A percentile compares a stretch with the other conserved stretches of the same genome.
phyloP scores from a whole-genome alignment of 106 monocot species.

The Ottelia alismoides region DNA sequence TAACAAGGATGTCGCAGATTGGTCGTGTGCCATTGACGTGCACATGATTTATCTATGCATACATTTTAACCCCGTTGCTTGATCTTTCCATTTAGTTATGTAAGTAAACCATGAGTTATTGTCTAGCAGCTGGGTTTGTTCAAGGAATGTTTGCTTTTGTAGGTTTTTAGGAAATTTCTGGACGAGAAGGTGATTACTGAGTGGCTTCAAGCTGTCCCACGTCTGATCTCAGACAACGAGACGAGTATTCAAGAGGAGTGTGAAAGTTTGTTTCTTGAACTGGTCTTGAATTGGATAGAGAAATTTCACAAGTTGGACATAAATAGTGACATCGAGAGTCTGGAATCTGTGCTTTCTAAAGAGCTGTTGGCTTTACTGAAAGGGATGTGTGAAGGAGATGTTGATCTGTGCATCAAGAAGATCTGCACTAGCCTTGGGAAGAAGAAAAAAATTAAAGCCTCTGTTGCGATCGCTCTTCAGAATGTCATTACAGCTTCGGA shows the following conservation, averaged over 20 bases:
- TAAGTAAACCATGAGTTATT: too few relatives aligned
- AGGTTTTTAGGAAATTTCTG: conserved; percentile 65
- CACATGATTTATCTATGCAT: background rate
- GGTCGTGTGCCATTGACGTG: background rate
- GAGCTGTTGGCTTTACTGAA: conserved; percentile 39
- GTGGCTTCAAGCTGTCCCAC: conserved; percentile 87
- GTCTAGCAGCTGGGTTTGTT: too few relatives aligned
- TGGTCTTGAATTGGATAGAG: conserved; percentile 69
- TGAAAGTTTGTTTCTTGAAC: conserved; percentile 89
- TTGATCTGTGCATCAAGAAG: conserved; percentile 61
- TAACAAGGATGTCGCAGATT: background rate
- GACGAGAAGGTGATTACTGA: conserved; percentile 48
- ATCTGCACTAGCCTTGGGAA: conserved; percentile 87
- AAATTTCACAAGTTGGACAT: conserved; percentile 19
- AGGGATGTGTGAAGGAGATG: conserved; percentile 63
- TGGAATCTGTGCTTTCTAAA: conserved; percentile 46
- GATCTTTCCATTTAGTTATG: too few relatives aligned
- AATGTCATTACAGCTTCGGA: conserved; percentile 77
- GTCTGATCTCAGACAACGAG: conserved; percentile 76
- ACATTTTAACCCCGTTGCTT: too few relatives aligned
- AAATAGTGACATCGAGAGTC: conserved; percentile 9
- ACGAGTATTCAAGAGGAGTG: conserved; percentile 92
- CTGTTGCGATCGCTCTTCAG: conserved; percentile 52
- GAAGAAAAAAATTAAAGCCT: conserved; percentile 71
- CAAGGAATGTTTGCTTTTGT: conserved; percentile 7